Base-by-base conservation (phyloP, 164 flowering plant genomes). In the Stephania japonica region DNA sequence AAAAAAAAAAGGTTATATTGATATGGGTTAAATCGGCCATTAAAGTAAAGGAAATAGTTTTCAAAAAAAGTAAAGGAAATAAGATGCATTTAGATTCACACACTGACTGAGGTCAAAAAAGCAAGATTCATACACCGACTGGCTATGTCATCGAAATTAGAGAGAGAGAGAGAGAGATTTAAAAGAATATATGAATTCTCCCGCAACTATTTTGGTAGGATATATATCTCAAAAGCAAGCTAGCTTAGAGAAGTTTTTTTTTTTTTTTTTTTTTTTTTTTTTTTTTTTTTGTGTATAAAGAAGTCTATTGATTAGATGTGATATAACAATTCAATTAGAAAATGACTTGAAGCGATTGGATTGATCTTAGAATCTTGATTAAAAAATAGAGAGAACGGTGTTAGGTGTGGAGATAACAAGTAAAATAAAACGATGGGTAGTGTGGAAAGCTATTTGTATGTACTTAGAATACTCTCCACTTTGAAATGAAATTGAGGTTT, bases 211-310 rank as follows among this genome's bases (percentile, higher is more conserved):
- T n/a, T n/a, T n/a, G n/a, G n/a, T n/a, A n/a, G n/a, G n/a, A 32
- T 32, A 44, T 44, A 44, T 44, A 2, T 8, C 50, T 13, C 10
- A 11, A 47, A 47, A 47, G 53, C 16, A 47, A 47, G 62, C 23
- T 56, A 47, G 62, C 62, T 56, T 56, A 56, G 62, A 19, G 62
- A 56, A n/a, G n/a, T n/a, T n/a, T n/a, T n/a, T n/a, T n/a, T n/a
- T n/a, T n/a, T n/a, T n/a, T n/a, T n/a, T n/a, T n/a, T n/a, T n/a
- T n/a, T n/a, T n/a, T n/a, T n/a, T n/a, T n/a, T n/a, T n/a, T n/a
- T n/a, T n/a, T n/a, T n/a, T n/a, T n/a, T n/a, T n/a, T n/a, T n/a
- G n/a, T n/a, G n/a, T n/a, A n/a, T n/a, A n/a, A n/a, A 56, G n/a
- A 56, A 56, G 62, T 19, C 18, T 56, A 53, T 53, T 12, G 18